These are phyloP conservation scores for Ustilaginoidea virens DNA, from an alignment of 2,329 filamentous ascomycete species.

Conservation along the genomic window DNA sequence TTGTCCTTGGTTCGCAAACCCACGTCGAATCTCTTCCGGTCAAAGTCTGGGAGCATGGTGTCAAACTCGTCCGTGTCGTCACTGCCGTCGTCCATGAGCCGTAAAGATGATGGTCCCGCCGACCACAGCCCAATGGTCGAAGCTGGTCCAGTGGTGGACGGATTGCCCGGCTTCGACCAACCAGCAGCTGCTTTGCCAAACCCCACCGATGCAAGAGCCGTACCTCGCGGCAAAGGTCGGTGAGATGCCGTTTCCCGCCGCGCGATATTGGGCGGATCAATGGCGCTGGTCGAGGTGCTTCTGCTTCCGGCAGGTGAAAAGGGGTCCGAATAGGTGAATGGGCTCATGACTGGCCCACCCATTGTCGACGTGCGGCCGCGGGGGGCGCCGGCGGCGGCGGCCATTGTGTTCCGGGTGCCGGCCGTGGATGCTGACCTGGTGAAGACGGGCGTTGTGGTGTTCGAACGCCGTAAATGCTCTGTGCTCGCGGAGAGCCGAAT, in stretches of 20 bases:
- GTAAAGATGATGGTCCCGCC: constrained; percentile 22
- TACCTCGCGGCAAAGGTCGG: constrained; percentile 9
- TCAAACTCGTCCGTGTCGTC: constrained; percentile 34
- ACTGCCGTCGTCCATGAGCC: constrained; percentile 28
- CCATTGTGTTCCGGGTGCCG: constrained; percentile 13
- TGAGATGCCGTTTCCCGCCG: constrained; percentile 16
- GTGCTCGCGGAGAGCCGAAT: constrained; percentile 60
- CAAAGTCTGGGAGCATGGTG: constrained; percentile 36
- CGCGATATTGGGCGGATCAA: constrained; percentile 11
- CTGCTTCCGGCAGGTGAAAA: constrained; percentile 24
- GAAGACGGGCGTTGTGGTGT: constrained; percentile 19
- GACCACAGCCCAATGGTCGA: constrained; percentile 18
- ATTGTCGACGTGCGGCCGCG: constrained; percentile 22
- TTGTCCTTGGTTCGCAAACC: constrained; percentile 1
- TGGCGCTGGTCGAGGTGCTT: constrained; percentile 28
- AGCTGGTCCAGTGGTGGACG: constrained; percentile 7
- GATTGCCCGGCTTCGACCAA: constrained; percentile 8
- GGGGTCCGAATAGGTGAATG: constrained; percentile 25
- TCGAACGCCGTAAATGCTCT: constrained; percentile 45
- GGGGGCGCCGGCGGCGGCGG: constrained; percentile 14
- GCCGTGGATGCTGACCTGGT: constrained; percentile 18
- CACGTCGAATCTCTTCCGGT: constrained; percentile 19
- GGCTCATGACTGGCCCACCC: constrained; percentile 14
- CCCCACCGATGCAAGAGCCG: constrained; percentile 5
- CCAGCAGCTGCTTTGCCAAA: constrained; percentile 6